Percentiles rank a stretch among this genome's conserved stretches.
phyloP scores from a whole-genome alignment of 1,139 yeast species.

The Pneumocystis sp. region DNA sequence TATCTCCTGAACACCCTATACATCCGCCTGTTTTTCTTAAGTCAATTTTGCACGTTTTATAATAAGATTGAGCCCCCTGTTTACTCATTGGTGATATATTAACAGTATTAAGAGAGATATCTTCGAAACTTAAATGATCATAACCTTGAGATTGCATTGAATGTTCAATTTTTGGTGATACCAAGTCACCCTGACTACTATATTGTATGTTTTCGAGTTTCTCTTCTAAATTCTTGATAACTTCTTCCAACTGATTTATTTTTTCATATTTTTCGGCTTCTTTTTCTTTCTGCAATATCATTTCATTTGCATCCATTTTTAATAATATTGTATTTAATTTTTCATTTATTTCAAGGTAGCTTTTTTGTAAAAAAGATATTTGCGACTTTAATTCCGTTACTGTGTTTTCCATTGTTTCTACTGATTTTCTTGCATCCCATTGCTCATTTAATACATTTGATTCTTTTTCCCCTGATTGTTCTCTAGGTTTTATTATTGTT shows the following conservation, averaged over 20 bases:
- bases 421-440: neutral
- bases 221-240: neutral
- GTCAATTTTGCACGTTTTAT: neutral
- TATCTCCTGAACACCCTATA: neutral
- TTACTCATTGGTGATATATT: neutral
- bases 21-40: neutral
- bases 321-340: neutral
- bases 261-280: neutral
- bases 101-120: neutral
- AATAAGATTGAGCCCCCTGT: neutral
- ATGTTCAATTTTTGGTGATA: neutral
- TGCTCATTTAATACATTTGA: neutral
- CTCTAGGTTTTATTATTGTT: neutral
- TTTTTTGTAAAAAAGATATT: constrained; percentile 3
- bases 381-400: constrained; percentile 1
- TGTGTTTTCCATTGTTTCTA: neutral
- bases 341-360: neutral
- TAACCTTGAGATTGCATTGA: neutral
- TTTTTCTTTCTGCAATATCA: neutral
- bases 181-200: neutral
- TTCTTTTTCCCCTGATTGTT: neutral
- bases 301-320: neutral
- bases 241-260: neutral
- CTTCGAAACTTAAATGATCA: neutral
- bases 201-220: neutral